Conservation (phyloP, 2,329 filamentous ascomycete genomes). For the Xylariaceae sp. region DNA sequence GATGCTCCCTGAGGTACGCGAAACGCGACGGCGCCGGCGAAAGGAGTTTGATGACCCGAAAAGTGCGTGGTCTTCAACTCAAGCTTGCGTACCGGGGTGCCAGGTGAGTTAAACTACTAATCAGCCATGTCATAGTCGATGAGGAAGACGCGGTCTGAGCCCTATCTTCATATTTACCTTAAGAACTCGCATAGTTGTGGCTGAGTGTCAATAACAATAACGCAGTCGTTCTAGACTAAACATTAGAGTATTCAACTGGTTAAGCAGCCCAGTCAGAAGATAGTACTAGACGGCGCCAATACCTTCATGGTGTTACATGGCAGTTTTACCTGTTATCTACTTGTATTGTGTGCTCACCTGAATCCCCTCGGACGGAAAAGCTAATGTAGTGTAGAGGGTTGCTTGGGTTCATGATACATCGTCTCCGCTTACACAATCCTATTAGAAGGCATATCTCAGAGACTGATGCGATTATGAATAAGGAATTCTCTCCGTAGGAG, state of each 20-base stretch:
- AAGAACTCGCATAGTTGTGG: not conserved
- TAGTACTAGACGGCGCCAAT: not conserved
- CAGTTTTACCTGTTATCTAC: not conserved
- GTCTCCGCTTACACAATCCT: no score
- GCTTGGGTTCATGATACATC: no score
- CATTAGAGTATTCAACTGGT: not conserved
- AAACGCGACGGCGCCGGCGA: conserved; percentile 20
- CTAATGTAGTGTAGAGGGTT: not conserved
- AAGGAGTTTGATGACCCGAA: conserved; percentile 33
- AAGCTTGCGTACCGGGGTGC: conserved; percentile 12
- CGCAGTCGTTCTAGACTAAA: not conserved
- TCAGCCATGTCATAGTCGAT: not conserved
- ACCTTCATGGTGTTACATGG: not conserved
- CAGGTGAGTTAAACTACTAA: not conserved
- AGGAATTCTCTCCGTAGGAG: no score
- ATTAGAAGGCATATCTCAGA: no score
- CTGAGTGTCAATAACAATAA: not conserved
- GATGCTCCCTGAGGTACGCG: conserved; percentile 24
- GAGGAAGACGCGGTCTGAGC: no score
- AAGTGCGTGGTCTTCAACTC: conserved; percentile 13
- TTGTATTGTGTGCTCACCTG: not conserved
- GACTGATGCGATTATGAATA: no score
- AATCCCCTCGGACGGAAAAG: not conserved
- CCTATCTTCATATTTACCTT: no score
- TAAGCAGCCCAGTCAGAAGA: not conserved